Base-by-base conservation (phyloP, 2,329 filamentous ascomycete species). In the Exophiala phaeomuriformis region DNA sequence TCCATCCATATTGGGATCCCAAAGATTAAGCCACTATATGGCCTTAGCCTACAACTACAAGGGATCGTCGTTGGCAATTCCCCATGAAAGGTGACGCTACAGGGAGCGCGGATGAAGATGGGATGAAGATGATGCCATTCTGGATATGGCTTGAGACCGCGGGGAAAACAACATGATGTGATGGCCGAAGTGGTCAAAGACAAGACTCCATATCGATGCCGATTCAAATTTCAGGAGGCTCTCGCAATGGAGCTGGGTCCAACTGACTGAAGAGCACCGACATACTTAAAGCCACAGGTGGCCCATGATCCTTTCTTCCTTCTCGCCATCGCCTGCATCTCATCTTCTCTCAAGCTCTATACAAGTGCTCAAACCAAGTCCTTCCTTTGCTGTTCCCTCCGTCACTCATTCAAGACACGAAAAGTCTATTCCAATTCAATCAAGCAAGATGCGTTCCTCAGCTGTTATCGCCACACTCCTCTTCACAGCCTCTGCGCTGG, bases 381-480 rank as follows among this genome's bases (percentile, higher is more conserved):
- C 30, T 8, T 45, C 42, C 10, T 45, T 45, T 28, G 6, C 19
- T 4, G 4, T 45, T 45, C 12, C 19, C 19, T 43, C 6, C 12
- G 7, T 27, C 28, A 12, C 29, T 45, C 30, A 12, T 19, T 32
- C 42, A 31, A 10, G n/a, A 10, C 30, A 31, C 32, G 32, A 5
- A 28, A 32, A 6, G 7, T 8, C 5, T 36, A 8, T 27, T 8
- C 27, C 39, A 42, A 29, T 29, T 36, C 44, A 36, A 47, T 28
- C 44, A 47, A 10, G 42, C 55, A 63, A 55, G 9, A 63, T 63
- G 59, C 59, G 57, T 59, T 44, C 43, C 46, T 44, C 59, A 51
- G 43, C 54, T 32, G 28, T 61, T 53, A 29, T 60, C 49, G 47
- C 57, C 5, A 41, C 52, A 41, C 51, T 61, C 8, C 36, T 60